Base-by-base conservation (phyloP, 1,139 yeast species). In the Kodamaea anthophila region DNA sequence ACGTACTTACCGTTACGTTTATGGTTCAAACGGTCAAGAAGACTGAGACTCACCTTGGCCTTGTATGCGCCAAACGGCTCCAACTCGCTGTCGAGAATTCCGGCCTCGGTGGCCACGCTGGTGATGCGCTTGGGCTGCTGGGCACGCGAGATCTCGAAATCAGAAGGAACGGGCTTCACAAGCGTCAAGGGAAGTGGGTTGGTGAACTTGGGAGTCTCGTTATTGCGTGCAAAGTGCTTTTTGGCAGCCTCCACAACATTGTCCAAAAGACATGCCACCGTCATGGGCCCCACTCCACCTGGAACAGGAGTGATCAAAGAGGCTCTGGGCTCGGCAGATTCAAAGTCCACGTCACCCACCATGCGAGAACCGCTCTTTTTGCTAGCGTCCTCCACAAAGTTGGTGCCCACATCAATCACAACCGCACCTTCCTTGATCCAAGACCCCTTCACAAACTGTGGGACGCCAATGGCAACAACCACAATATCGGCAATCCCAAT, bases 271-370 rank as follows among this genome's bases (percentile, higher is more conserved):
- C 87, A 85, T 30, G 97, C 97, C 31, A 91, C 97, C 9, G 99
- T 91, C 97, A 91, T 91, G 47, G 98, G 99, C 31, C 98, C 98
- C 37, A 91, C 98, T 43, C 98, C 98, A 52, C 99, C 99, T 30
- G 98, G 99, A 35, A 91, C 99, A 16, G 98, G 98, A 14, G 98
- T 91, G 51, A 91, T 73, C 49, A 70, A 68, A 21, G 80, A 68
- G 18, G 94, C 96, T 38, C 71, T 74, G 33, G 72, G 64, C 29
- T 70, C 51, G 33, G 86, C 86, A 15, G 76, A 61, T 30, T 68
- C 79, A 47, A 73, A 87, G 41, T 88, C 95, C 38, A 88, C 96
- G 53, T 91, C 98, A 36, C 99, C 99, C 29, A 87, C 95, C 59
- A 88, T 71, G 52, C 82, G 75, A 49, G 75, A 74, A 29, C 98